Evolutionary conservation across 2,329 filamentous ascomycete species (phyloP), one percentile per base, ranked within the genome.

Genomic region (Neocatenulostroma microsporum): DNA sequence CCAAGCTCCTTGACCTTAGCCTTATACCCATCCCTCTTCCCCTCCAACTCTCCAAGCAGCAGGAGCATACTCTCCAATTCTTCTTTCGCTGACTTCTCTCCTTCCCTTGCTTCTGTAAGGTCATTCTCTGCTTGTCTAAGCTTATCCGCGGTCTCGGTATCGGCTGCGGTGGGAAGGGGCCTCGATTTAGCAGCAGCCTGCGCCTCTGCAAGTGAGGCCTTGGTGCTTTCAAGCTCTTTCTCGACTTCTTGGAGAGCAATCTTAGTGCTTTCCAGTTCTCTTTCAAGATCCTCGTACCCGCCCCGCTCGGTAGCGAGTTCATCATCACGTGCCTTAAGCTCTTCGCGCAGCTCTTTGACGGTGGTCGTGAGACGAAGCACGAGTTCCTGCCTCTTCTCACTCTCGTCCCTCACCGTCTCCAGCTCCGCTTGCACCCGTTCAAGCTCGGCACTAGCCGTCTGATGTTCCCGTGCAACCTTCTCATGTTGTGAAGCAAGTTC

Each of bases 21-120:
- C 32, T 37, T 45, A 25, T 51, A 56, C 33, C 37, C 45, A 32
- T 51, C 50, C 34, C 47, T 38, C 45, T 69, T 68, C 40, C 66
- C 61, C 51, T 70, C 63, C 17, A 71, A 54, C 40, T 70, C 67
- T 3, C 63, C 61, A 20, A 68, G 60, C 3, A 67, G 53, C 33
- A 70, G 65, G 39, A 73, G 63, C 43, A 69, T 48, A 42, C 68
- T 66, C 40, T 70, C 67, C 23, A 72, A 40, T 46, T 69, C 66
- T 34, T 62, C 62, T 46, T 63, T 60, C 36, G 67, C 66, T 44
- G 61, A 60, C 42, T 62, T 60, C 34, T 57, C 54, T 3, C 45
- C 51, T 23, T 57, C 52, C 19, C 60, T 54, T 28, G 45, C 40
- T n/a, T 28, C 28, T 19, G 27, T 18, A 9, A 39, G 17, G 12